phyloP scores from a whole-genome alignment of 2,329 filamentous ascomycete genomes.

The Cadophora sp. region DNA sequence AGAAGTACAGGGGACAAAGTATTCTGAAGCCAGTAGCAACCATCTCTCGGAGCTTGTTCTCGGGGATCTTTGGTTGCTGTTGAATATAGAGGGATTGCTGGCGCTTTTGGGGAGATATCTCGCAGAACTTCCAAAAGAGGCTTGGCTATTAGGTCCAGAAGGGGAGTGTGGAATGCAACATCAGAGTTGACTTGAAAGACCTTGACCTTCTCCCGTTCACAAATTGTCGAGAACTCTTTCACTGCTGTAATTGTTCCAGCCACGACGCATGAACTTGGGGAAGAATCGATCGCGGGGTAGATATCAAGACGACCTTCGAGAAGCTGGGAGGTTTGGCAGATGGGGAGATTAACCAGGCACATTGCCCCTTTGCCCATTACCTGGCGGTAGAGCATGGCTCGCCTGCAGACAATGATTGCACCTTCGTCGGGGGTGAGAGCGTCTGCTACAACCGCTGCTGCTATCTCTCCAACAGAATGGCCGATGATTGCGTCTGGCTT shows the following conservation, averaged over 20 bases:
- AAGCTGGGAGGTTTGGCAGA: not conserved
- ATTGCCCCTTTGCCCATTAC: constrained; percentile 10
- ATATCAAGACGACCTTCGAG: constrained; percentile 36
- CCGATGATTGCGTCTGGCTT: constrained; percentile 49
- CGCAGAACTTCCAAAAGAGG: constrained; percentile 43
- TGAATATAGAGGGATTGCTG: not conserved
- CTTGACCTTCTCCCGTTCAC: constrained; percentile 38
- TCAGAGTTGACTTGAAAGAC: constrained; percentile 49
- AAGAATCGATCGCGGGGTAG: constrained; percentile 47
- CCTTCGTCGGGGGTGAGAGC: constrained; percentile 47
- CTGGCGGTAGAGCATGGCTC: constrained; percentile 41
- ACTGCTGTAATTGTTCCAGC: constrained; percentile 20
- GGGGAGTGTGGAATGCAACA: constrained; percentile 51
- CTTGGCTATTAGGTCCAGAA: constrained; percentile 44
- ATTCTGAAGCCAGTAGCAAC: constrained; percentile 47
- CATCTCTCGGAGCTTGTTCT: constrained; percentile 4
- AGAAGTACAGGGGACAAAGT: constrained; percentile 50
- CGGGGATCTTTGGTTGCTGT: constrained; percentile 2
- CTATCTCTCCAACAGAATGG: constrained; percentile 56
- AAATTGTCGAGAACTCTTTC: not conserved
- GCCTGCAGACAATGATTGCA: constrained; percentile 45
- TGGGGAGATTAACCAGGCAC: constrained; percentile 4
- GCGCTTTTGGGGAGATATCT: constrained; percentile 7
- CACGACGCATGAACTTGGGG: constrained; percentile 47
- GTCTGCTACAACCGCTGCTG: constrained; percentile 51